Evolutionary conservation across 176 grass and related monocot genomes (phyloP).

Genomic region (Saccharum spontaneum): DNA sequence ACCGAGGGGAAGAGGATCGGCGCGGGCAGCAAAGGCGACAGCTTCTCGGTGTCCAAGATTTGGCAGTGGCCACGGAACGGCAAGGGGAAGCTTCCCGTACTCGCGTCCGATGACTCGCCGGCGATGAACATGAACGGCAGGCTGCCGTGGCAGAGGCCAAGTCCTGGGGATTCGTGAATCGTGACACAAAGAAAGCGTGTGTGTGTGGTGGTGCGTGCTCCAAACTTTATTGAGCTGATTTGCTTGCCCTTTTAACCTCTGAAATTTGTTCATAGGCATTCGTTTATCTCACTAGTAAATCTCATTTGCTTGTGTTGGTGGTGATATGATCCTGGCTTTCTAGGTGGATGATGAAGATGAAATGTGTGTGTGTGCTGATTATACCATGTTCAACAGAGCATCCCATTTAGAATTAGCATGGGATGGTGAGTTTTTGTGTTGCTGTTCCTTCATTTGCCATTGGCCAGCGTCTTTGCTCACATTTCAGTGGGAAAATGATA

Average conservation of each 20-base stretch:
- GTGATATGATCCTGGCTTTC: not conserved
- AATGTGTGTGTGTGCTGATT: not conserved
- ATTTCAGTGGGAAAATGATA: not conserved
- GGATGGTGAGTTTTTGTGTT: not conserved
- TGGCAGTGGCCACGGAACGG: constrained; percentile 92
- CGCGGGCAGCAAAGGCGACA: constrained; percentile 75
- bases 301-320: constrained; percentile 12
- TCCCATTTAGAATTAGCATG: not conserved
- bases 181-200: not conserved
- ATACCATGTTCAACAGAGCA: not conserved
- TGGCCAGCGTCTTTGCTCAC: not conserved
- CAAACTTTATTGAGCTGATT: constrained; percentile 30
- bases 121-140: constrained; percentile 49
- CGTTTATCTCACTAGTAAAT: not conserved
- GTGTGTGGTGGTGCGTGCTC: constrained; percentile 4
- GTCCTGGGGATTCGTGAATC: constrained; percentile 57
- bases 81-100: constrained; percentile 82
- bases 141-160: constrained; percentile 61
- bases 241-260: constrained; percentile 9
- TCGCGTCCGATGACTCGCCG: constrained; percentile 61
- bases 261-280: constrained; percentile 36
- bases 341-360: constrained; percentile 14
- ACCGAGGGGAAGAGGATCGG: constrained; percentile 70
- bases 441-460: not conserved
- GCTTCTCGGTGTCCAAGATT: constrained; percentile 99